phyloP scores from a whole-genome alignment of 192 early-diverging fungal genomes.

The Martensiomyces pterosporus region DNA sequence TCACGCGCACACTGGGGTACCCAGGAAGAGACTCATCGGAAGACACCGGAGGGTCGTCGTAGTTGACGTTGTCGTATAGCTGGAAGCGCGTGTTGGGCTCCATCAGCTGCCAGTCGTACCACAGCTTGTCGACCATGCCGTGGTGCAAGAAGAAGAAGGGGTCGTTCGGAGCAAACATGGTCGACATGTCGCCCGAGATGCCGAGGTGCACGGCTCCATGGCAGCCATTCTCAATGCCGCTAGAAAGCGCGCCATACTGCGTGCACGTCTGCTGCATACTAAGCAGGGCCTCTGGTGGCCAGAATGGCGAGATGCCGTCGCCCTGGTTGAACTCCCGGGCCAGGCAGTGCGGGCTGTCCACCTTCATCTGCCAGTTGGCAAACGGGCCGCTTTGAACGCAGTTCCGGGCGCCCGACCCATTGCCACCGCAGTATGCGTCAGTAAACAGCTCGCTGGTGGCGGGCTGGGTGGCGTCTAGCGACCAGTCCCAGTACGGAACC shows the following conservation, averaged over 20 bases:
- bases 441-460: slow-evolving; percentile 31
- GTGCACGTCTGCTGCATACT: slow-evolving; percentile 41
- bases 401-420: slow-evolving; percentile 28
- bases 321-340: slow-evolving; percentile 49
- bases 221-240: slow-evolving; percentile 49
- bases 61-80: slow-evolving; percentile 45
- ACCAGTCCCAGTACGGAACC: slow-evolving; percentile 55
- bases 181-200: slow-evolving; percentile 52
- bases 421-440: slow-evolving; percentile 49
- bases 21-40: slow-evolving; percentile 40
- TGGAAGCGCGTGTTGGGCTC: slow-evolving; percentile 35
- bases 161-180: slow-evolving; percentile 57
- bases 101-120: slow-evolving; percentile 56
- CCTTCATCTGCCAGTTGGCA: slow-evolving; percentile 40
- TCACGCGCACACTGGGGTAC: slow-evolving; percentile 34
- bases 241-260: slow-evolving; percentile 45
- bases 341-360: slow-evolving; percentile 41
- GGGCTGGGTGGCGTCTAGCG: slow-evolving; percentile 46
- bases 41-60: slow-evolving; percentile 20
- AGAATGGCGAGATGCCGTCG: slow-evolving; percentile 42
- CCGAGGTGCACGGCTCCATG: slow-evolving; percentile 52
- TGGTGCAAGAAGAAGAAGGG: slow-evolving; percentile 66
- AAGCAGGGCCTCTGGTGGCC: slow-evolving; percentile 47
- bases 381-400: slow-evolving; percentile 43
- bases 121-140: slow-evolving; percentile 59